phyloP scores from a whole-genome alignment of 169 alveolate species.

The Eimeria necatrix region DNA sequence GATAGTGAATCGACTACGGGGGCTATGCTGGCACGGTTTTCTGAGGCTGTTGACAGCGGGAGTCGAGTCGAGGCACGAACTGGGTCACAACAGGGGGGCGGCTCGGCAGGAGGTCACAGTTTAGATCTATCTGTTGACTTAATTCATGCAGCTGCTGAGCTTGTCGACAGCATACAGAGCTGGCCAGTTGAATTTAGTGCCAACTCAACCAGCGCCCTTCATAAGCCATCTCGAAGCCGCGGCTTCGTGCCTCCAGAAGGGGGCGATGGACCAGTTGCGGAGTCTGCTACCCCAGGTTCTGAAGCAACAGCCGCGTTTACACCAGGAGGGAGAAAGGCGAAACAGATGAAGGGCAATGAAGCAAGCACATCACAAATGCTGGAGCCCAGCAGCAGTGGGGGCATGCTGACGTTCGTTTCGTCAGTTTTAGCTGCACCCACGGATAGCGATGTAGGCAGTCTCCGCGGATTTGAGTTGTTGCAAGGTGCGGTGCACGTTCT shows the following conservation, averaged over 20 bases:
- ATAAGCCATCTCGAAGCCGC: not conserved
- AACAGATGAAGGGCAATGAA: not conserved
- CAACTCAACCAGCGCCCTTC: not conserved
- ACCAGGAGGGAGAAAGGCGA: constrained; percentile 38
- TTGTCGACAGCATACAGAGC: constrained; percentile 70
- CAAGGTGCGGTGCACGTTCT: constrained; percentile 43
- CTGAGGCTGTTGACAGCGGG: constrained; percentile 55
- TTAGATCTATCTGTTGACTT: constrained; percentile 49
- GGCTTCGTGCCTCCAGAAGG: not conserved
- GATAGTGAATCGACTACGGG: not conserved
- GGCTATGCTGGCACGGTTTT: constrained; percentile 54
- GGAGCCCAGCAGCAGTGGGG: constrained; percentile 2
- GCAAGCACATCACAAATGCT: not conserved
- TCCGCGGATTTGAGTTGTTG: constrained; percentile 57
- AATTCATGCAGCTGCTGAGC: constrained; percentile 68
- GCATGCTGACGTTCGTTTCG: constrained; percentile 71
- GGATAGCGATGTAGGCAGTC: constrained; percentile 43
- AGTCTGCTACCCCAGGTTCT: constrained; percentile 4
- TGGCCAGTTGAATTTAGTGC: constrained; percentile 52
- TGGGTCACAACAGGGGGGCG: not conserved
- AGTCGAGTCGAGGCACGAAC: not conserved
- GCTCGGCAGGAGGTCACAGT: not conserved
- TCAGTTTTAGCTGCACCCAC: not conserved
- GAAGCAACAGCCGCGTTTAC: not conserved
- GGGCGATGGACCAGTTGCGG: not conserved